Evolutionary conservation across 768 basidiomycete species (phyloP).

Genomic region (Tephrocybe rancida): DNA sequence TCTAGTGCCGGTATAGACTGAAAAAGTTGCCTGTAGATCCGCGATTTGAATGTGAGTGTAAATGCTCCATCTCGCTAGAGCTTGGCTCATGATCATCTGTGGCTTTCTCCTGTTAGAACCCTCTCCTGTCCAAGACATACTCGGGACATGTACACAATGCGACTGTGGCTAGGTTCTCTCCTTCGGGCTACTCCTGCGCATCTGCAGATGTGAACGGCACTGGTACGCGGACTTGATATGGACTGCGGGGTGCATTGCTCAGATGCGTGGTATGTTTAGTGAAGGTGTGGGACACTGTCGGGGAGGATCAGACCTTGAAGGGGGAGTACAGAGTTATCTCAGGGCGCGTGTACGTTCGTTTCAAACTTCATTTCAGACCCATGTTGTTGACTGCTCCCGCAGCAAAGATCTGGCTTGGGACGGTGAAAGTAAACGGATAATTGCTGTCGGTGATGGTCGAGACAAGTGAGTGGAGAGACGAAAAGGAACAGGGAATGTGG

Average conservation of each 20-base stretch:
- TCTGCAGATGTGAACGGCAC: constrained; percentile 84
- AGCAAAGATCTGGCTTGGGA: constrained; percentile 98
- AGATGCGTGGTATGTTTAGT: constrained; percentile 43
- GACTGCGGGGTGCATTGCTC: background rate
- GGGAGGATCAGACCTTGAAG: constrained; percentile 82
- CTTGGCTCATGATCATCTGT: background rate
- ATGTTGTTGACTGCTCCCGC: constrained; percentile 1
- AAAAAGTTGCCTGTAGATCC: constrained; percentile 51
- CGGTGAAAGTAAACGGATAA: constrained; percentile 93
- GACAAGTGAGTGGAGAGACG: constrained; percentile 64
- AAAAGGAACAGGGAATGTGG: background rate
- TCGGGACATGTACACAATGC: constrained; percentile 81
- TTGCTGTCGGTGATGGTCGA: constrained; percentile 90
- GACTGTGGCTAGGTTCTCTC: constrained; percentile 89
- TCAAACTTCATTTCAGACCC: background rate
- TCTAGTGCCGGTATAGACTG: background rate
- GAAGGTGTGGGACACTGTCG: constrained; percentile 91
- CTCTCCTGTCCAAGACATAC: constrained; percentile 64
- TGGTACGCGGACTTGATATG: constrained; percentile 46
- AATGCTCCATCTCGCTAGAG: background rate
- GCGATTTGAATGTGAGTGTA: constrained; percentile 72
- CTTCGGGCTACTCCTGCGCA: constrained; percentile 94
- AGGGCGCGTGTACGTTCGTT: constrained; percentile 63
- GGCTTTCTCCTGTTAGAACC: constrained; percentile 51
- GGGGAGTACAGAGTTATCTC: constrained; percentile 77